Evolutionary conservation across 148 eudicot genomes (phyloP).

Genomic region (Cornus kousa): DNA sequence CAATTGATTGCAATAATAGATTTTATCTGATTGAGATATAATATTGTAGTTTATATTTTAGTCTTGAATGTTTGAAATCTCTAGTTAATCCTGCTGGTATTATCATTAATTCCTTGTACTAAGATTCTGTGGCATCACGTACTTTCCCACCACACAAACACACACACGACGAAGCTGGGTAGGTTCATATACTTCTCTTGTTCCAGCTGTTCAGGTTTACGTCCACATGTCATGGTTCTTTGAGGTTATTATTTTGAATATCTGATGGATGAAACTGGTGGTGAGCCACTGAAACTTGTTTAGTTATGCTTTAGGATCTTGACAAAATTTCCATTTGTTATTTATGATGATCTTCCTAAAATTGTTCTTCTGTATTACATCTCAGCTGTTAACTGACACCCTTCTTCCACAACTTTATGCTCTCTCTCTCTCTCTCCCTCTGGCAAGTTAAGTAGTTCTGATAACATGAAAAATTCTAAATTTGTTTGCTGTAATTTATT

Average conservation of each 20-base stretch:
- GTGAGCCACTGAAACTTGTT: background rate
- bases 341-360: background rate
- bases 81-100: background rate
- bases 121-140: background rate
- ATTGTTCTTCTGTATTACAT: background rate
- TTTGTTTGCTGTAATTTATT: background rate
- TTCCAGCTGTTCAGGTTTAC: background rate
- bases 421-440: background rate
- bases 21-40: background rate
- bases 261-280: background rate
- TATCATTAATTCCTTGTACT: background rate
- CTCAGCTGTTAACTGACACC: background rate
- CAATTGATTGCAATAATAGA: background rate
- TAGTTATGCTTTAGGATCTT: background rate
- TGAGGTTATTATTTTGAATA: conserved; percentile 1
- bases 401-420: background rate
- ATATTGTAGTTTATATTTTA: background rate
- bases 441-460: background rate
- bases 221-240: background rate
- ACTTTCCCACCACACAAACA: background rate
- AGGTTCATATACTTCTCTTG: background rate
- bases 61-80: background rate
- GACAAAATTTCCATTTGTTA: background rate
- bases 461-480: background rate
- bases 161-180: background rate